phyloP scores from a whole-genome alignment of 257 asterid species.

The Cinchona pubescens region DNA sequence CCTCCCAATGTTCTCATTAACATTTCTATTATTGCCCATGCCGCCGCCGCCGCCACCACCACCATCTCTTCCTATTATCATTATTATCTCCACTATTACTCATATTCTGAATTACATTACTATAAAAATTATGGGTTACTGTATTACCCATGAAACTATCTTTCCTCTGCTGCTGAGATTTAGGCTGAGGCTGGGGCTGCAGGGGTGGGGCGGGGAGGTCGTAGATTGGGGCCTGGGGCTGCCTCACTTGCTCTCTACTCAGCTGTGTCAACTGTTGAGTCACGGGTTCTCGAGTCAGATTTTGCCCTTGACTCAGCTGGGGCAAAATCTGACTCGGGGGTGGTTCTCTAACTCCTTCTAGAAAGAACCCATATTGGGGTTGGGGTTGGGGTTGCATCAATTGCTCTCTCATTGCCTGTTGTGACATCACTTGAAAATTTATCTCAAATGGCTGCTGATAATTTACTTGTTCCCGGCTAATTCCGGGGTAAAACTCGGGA shows the following conservation, averaged over 20 bases:
- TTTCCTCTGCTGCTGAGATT: constrained; percentile 14
- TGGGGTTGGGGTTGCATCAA: constrained; percentile 16
- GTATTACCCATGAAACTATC: background rate
- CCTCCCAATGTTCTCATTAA: constrained; percentile 26
- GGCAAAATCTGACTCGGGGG: constrained; percentile 18
- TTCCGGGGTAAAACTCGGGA: constrained; percentile 23
- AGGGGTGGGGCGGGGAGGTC: background rate
- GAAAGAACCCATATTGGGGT: constrained; percentile 9
- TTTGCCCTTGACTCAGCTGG: too few relatives aligned
- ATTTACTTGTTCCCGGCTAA: constrained; percentile 20
- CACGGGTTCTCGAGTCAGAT: constrained; percentile 14
- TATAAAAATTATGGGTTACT: constrained; percentile 16
- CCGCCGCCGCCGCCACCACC: constrained; percentile 22
- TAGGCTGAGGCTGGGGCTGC: constrained; percentile 4
- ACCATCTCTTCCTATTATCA: constrained; percentile 19
- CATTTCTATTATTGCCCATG: constrained; percentile 25
- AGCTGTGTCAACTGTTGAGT: constrained; percentile 9
- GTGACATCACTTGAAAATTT: constrained; percentile 15
- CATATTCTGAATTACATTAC: constrained; percentile 2
- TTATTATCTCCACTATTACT: background rate
- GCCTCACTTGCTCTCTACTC: constrained; percentile 10
- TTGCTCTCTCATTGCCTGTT: constrained; percentile 24
- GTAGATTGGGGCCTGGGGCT: too few relatives aligned
- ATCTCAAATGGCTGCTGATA: constrained; percentile 28
- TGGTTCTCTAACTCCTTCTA: constrained; percentile 15